A percentile compares a stretch with the other conserved stretches of the same genome.
Evolutionary conservation across 495 filamentous ascomycete genomes (phyloP).

Genomic region (Amphirosellinia nigrospora): DNA sequence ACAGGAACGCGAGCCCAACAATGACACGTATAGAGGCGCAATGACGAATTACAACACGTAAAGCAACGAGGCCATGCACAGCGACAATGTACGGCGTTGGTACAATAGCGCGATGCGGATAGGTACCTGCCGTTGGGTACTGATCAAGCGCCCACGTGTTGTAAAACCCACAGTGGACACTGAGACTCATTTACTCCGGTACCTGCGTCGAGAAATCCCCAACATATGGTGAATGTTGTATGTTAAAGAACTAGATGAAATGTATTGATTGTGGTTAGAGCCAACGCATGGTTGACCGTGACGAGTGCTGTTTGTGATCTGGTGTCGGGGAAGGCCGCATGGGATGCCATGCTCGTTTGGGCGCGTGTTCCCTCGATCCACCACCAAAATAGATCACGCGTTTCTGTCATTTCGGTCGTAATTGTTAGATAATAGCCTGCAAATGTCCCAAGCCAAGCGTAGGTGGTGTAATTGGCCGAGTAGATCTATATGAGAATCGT

Average conservation of each 20-base stretch:
- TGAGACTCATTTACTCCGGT: background rate
- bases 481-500: conserved; percentile 10
- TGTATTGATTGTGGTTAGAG: background rate
- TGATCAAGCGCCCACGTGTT: background rate
- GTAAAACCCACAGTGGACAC: background rate
- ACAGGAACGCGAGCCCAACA: background rate
- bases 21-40: background rate
- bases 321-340: conserved; percentile 13
- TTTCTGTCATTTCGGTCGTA: conserved; percentile 35
- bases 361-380: conserved; percentile 14
- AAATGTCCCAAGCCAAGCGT: conserved; percentile 24
- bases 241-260: background rate
- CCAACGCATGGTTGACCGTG: background rate
- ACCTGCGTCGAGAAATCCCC: background rate
- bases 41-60: background rate
- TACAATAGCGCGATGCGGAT: background rate
- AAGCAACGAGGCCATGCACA: background rate
- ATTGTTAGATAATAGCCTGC: conserved; percentile 28
- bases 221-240: background rate
- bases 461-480: background rate
- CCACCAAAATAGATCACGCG: conserved; percentile 22
- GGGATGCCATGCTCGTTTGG: background rate
- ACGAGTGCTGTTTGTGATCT: conserved; percentile 1
- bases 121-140: background rate
- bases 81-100: background rate